Evolutionary conservation across 192 early-diverging fungal species (phyloP).

Genomic region (Podochytrium sp.): DNA sequence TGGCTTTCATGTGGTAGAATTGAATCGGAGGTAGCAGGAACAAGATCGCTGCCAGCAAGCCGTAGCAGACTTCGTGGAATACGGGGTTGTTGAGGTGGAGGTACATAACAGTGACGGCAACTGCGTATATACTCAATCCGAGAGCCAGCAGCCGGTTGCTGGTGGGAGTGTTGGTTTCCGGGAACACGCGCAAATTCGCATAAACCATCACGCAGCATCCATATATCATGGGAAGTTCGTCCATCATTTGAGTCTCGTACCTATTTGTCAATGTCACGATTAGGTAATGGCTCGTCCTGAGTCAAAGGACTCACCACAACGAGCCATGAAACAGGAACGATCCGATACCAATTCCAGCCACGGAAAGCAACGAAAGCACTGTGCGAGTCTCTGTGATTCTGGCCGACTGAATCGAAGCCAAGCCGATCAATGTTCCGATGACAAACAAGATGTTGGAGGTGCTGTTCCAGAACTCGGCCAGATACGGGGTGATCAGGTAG

Average conservation of each 20-base stretch:
- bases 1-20: slow-evolving; percentile 30
- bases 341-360: slow-evolving; percentile 67
- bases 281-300: not conserved
- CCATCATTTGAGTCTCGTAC: slow-evolving; percentile 39
- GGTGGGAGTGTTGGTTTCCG: slow-evolving; percentile 28
- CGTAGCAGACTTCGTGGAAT: slow-evolving; percentile 61
- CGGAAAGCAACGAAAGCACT: slow-evolving; percentile 17
- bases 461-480: slow-evolving; percentile 84
- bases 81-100: slow-evolving; percentile 70
- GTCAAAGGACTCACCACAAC: slow-evolving; percentile 60
- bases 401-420: not conserved
- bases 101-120: slow-evolving; percentile 53
- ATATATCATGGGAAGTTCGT: slow-evolving; percentile 79
- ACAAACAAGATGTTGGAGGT: slow-evolving; percentile 61
- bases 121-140: slow-evolving; percentile 9
- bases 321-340: slow-evolving; percentile 82
- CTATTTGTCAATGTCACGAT: not conserved
- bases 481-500: slow-evolving; percentile 70
- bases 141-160: slow-evolving; percentile 16
- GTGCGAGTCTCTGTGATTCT: slow-evolving; percentile 15
- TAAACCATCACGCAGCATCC: slow-evolving; percentile 8
- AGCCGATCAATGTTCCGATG: not conserved
- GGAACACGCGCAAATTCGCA: slow-evolving; percentile 41
- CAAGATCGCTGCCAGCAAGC: slow-evolving; percentile 21
- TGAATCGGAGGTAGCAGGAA: slow-evolving; percentile 33